These are phyloP conservation scores for Pelargonium cotyledonis DNA, from an alignment of 441 rosid genomes.

Conservation along the genomic window DNA sequence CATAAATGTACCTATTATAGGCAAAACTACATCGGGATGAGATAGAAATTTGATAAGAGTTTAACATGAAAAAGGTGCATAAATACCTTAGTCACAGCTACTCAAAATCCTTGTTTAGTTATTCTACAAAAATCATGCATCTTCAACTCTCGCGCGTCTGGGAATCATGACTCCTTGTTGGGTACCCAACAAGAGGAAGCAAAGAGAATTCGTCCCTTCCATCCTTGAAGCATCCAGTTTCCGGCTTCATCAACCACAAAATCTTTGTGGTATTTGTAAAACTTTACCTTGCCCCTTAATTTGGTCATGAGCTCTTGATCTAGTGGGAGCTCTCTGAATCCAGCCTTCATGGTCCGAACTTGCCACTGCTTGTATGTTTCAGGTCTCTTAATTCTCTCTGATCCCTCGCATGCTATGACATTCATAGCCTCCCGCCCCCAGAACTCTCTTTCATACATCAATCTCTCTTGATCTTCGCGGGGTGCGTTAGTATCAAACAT, in stretches of 20 bases:
- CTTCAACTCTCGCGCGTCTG: background rate
- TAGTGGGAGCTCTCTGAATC: background rate
- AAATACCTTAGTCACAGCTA: no score
- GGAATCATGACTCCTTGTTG: background rate
- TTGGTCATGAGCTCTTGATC: background rate
- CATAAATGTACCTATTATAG: no score
- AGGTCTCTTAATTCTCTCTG: background rate
- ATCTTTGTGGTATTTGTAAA: background rate
- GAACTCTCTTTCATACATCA: constrained; percentile 3
- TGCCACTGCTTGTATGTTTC: constrained; percentile 7
- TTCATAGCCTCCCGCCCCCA: background rate
- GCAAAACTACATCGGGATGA: no score
- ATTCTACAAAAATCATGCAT: no score
- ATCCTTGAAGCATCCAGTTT: background rate
- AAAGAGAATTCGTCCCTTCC: constrained; percentile 5
- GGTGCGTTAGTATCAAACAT: background rate
- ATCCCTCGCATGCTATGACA: constrained; percentile 1
- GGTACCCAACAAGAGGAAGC: constrained; percentile 1
- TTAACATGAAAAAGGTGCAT: no score
- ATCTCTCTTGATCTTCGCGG: background rate
- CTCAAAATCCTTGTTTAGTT: no score
- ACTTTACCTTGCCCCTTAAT: background rate
- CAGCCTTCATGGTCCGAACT: background rate
- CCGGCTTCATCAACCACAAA: background rate
- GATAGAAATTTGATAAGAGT: no score